These are phyloP conservation scores for Kwoniella mangroviensis DNA, from an alignment of 768 basidiomycete species.

Conservation along the genomic window DNA sequence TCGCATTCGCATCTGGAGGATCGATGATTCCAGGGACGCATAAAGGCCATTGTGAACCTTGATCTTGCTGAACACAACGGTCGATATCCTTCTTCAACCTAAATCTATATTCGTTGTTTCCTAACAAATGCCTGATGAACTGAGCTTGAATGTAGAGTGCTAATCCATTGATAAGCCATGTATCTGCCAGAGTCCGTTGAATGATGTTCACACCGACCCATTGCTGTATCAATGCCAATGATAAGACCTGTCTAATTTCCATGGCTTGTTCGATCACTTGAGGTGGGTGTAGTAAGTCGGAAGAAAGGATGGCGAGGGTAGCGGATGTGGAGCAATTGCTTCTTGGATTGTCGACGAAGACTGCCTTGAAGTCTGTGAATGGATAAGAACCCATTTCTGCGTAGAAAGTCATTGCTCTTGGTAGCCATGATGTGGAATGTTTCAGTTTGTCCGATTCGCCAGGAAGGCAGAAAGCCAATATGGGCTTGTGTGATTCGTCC, in stretches of 20 bases:
- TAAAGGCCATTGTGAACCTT: conserved; percentile 86
- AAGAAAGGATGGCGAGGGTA: conserved; percentile 75
- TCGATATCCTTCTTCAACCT: conserved; percentile 95
- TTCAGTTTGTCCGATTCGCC: conserved; percentile 77
- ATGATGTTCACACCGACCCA: conserved; percentile 98
- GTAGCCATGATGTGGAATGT: conserved; percentile 74
- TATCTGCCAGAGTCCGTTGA: conserved; percentile 88
- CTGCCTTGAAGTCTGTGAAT: conserved; percentile 85
- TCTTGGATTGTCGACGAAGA: conserved; percentile 88
- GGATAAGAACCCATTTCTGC: conserved; percentile 95
- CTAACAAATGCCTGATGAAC: conserved; percentile 82
- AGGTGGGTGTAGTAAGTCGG: conserved; percentile 82
- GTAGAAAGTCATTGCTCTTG: conserved; percentile 86
- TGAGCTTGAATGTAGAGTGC: conserved; percentile 87
- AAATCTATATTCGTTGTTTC: conserved; percentile 96
- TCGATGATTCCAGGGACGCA: conserved; percentile 85
- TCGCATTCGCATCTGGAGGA: conserved; percentile 76
- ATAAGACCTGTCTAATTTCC: conserved; percentile 82
- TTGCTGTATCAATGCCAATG: conserved; percentile 89
- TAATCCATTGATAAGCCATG: conserved; percentile 95
- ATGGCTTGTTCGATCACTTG: conserved; percentile 91
- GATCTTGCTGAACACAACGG: conserved; percentile 83
- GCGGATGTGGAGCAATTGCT: conserved; percentile 82
- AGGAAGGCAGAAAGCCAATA: conserved; percentile 91
- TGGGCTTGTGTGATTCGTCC: conserved; percentile 57